Evolutionary conservation across 75 land plant genomes (phyloP).

Genomic region (Sequoia sempervirens): DNA sequence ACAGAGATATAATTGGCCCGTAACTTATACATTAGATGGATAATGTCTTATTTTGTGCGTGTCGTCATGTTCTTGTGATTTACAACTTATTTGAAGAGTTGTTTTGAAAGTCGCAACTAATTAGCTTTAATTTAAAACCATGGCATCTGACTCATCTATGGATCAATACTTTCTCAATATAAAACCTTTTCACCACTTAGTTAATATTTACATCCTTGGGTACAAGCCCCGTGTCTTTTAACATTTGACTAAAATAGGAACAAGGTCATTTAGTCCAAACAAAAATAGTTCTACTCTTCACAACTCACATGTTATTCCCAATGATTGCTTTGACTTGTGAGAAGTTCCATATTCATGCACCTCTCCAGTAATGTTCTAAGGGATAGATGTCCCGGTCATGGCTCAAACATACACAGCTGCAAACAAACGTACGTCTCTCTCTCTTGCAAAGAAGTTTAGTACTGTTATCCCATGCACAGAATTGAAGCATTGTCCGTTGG

Average conservation of each 20-base stretch:
- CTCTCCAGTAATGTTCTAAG: not conserved
- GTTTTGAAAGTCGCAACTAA: too few species aligned
- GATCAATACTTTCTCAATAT: too few species aligned
- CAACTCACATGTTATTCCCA: not conserved
- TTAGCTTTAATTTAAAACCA: too few species aligned
- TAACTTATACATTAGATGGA: too few species aligned
- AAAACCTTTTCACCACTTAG: too few species aligned
- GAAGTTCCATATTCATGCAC: not conserved
- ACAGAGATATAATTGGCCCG: too few species aligned
- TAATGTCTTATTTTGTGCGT: too few species aligned
- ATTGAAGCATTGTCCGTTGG: not conserved
- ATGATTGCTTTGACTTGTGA: not conserved
- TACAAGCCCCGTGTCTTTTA: too few species aligned
- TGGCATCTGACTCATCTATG: too few species aligned
- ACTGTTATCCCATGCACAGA: not conserved
- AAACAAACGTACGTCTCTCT: not conserved
- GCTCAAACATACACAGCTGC: not conserved
- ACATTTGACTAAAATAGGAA: not conserved
- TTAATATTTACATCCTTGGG: not conserved
- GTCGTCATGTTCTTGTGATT: too few species aligned
- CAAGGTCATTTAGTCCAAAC: not conserved
- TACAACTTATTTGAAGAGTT: too few species aligned
- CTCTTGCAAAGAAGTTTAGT: not conserved
- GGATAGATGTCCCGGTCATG: not conserved
- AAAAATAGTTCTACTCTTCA: not conserved